These are phyloP conservation scores for Dendrobium nobile DNA, from an alignment of 106 monocot genomes.

Conservation along the genomic window DNA sequence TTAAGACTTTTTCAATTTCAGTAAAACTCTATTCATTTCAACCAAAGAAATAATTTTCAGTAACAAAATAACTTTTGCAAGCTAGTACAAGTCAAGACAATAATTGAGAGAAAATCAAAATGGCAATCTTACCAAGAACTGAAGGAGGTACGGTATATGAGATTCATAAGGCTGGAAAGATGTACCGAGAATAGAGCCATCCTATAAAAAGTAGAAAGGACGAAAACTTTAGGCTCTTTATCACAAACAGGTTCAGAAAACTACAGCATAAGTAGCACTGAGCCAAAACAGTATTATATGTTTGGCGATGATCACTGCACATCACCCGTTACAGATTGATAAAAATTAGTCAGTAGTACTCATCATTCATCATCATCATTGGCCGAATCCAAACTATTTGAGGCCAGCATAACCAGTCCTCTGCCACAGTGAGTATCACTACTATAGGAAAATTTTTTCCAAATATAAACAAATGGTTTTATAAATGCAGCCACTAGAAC, in stretches of 20 bases:
- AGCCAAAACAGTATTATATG: background rate
- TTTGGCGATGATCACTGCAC: background rate
- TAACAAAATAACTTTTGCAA: background rate
- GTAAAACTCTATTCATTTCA: background rate
- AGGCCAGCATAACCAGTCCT: background rate
- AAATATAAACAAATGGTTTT: background rate
- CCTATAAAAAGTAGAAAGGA: conserved; percentile 31
- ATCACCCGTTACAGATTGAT: background rate
- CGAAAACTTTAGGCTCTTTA: background rate
- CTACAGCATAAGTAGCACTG: background rate
- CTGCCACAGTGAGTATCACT: background rate
- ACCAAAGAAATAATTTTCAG: background rate
- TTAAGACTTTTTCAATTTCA: background rate
- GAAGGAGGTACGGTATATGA: conserved; percentile 94
- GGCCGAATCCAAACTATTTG: background rate
- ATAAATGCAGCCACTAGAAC: background rate
- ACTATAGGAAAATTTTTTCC: background rate
- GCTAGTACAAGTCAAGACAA: background rate
- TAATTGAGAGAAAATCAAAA: background rate
- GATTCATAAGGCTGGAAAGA: conserved; percentile 88
- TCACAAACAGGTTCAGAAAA: background rate
- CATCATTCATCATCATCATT: background rate
- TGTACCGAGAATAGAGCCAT: conserved; percentile 55
- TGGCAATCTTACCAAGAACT: conserved; percentile 70
- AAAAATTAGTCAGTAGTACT: background rate